Conservation (phyloP, 2,329 filamentous ascomycete genomes). For the Pestalotiopsis sp. region DNA sequence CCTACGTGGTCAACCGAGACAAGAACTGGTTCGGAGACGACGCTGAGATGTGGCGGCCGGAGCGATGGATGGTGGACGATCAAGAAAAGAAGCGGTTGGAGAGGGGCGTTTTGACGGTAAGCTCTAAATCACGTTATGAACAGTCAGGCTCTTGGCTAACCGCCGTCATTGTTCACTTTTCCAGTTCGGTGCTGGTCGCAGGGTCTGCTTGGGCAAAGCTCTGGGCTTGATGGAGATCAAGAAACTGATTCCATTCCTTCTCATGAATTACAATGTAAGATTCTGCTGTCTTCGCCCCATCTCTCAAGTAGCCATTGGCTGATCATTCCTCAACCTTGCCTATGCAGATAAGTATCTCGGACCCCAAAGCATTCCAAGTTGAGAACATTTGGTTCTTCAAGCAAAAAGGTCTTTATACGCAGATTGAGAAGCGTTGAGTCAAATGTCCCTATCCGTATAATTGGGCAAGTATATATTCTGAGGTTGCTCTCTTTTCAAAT, state of each 20-base stretch:
- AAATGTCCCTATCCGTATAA: neutral
- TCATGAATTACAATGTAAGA: constrained; percentile 29
- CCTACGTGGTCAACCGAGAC: constrained; percentile 26
- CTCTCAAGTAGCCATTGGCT: neutral
- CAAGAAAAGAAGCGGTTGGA: constrained; percentile 19
- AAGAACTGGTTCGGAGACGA: constrained; percentile 21
- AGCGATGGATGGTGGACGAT: constrained; percentile 21
- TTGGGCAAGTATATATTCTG: neutral
- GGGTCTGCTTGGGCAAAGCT: constrained; percentile 26
- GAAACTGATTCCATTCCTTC: constrained; percentile 26
- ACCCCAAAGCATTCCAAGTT: neutral
- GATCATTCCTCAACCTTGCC: neutral
- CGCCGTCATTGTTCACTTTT: neutral
- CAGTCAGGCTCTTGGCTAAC: neutral
- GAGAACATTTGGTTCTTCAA: constrained; percentile 1
- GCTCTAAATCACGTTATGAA: neutral
- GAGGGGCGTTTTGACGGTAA: constrained; percentile 20
- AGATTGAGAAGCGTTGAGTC: neutral
- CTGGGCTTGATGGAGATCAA: constrained; percentile 30
- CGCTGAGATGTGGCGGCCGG: constrained; percentile 23
- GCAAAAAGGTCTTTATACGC: neutral
- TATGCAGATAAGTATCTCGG: neutral
- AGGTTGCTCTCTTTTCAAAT: neutral
- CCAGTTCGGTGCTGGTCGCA: constrained; percentile 25
- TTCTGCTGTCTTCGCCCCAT: neutral